Evolutionary conservation across 352 stramenopile species (phyloP), one percentile per base, ranked within the genome.

Genomic region (Phytophthora litchii): DNA sequence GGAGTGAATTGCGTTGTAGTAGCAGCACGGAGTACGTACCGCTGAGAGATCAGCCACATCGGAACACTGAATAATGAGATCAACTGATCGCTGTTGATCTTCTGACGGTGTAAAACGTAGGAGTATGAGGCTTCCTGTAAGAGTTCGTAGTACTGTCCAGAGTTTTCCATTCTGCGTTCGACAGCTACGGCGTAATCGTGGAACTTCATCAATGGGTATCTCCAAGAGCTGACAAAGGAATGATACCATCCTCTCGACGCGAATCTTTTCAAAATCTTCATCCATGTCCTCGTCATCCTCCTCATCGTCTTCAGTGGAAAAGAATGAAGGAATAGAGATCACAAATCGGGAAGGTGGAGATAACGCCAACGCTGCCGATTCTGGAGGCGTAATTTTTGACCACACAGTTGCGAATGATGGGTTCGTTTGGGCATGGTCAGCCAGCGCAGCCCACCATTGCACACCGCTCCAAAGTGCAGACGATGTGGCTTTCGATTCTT

Each of bases 61-160:
- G 9, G 79, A 88, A n/a, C 79, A 74, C 42, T 89, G 70, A 8
- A 86, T 58, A 7, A 62, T 68, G 3, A 88, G 38, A 36, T 88
- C 77, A 29, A 88, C 61, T 3, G 67, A 63, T 37, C 40, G 59
- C 19, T 64, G 52, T 10, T 62, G 43, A 13, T 72, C 58, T 37
- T 70, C 55, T 23, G 52, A 51, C 14, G 67, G 49, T 10, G 43
- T 64, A 1, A 74, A 70, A 41, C 65, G 65, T 25, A 92, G 52
- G 0, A 89, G 66, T 16, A 90, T 60, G 3, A 88, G 41, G 47
- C 77, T 86, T 1, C 64, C 70, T 4, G 69, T 52, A n/a, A 74
- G 70, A 4, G 74, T 74, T 54, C 53, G 58, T 44, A 88, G 53
- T 8, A 78, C 64, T 16, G 78, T 47, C 76, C 78, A 89, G 38